Evolutionary conservation across 2,329 filamentous ascomycete genomes (phyloP).

Genomic region (Nemania abortiva): DNA sequence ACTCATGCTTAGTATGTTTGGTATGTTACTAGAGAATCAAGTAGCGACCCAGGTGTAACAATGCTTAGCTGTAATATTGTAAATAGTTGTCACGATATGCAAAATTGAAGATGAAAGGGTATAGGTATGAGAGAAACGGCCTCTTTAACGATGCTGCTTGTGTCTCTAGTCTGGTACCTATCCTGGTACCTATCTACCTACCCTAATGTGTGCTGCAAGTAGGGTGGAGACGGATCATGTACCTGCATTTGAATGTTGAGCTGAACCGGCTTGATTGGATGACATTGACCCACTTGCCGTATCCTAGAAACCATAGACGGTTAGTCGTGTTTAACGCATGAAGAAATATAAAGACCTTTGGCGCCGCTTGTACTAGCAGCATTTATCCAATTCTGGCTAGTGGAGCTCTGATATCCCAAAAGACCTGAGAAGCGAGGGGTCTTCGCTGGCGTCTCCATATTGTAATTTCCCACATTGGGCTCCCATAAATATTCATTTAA

Average conservation of each 20-base stretch:
- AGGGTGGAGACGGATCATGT: conserved; percentile 17
- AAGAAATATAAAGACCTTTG: conserved; percentile 35
- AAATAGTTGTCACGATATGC: too few species aligned
- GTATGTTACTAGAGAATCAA: too few species aligned
- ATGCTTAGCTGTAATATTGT: too few species aligned
- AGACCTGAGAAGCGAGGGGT: conserved; percentile 23
- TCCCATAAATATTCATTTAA: conserved; percentile 24
- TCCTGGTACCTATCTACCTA: too few species aligned
- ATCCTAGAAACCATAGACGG: conserved; percentile 15
- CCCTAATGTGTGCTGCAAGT: conserved; percentile 15
- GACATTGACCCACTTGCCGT: conserved; percentile 21
- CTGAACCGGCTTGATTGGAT: conserved; percentile 23
- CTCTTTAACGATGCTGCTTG: too few species aligned
- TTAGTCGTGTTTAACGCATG: conserved; percentile 30
- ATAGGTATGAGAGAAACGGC: too few species aligned
- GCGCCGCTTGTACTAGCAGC: conserved; percentile 15
- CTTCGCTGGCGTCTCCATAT: conserved; percentile 28
- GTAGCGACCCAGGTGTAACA: too few species aligned
- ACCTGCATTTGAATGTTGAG: conserved; percentile 36
- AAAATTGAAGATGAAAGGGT: too few species aligned
- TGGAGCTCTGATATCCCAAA: conserved; percentile 12
- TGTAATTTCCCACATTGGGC: conserved; percentile 34
- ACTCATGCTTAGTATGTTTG: too few species aligned
- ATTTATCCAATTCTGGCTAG: conserved; percentile 28
- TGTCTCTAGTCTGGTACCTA: too few species aligned